phyloP scores from a whole-genome alignment of 2,329 filamentous ascomycete species.

The Apiospora kogelbergensis region DNA sequence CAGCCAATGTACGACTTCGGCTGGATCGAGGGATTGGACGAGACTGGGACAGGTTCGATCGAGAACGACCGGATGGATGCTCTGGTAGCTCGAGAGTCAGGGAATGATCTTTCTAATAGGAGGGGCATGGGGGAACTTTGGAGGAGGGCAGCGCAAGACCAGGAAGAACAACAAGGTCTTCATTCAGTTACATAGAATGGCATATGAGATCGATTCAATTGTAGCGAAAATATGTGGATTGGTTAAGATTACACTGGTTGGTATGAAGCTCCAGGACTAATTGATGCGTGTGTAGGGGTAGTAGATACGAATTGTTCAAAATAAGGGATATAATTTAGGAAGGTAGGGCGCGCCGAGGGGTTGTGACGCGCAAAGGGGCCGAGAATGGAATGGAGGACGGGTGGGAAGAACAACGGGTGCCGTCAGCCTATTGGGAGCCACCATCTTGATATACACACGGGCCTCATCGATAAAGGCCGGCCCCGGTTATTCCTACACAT shows the following conservation, averaged over 20 bases:
- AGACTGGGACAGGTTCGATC: slow-evolving; percentile 22
- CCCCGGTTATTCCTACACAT: too few species aligned
- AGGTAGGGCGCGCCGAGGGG: neutral
- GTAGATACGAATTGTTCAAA: neutral
- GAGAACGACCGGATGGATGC: slow-evolving; percentile 23
- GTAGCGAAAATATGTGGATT: neutral
- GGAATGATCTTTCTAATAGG: neutral
- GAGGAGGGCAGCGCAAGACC: slow-evolving; percentile 12
- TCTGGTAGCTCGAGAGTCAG: slow-evolving; percentile 16
- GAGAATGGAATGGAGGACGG: neutral
- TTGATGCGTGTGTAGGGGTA: neutral
- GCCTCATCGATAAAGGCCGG: too few species aligned
- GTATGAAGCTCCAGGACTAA: neutral
- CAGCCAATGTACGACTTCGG: slow-evolving; percentile 13
- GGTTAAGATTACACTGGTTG: neutral
- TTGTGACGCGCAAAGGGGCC: neutral
- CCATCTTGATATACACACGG: neutral
- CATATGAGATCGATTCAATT: too few species aligned
- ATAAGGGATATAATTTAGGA: neutral
- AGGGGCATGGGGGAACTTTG: slow-evolving; percentile 15
- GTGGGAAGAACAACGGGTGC: neutral
- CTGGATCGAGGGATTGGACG: slow-evolving; percentile 19
- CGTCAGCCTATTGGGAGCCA: neutral
- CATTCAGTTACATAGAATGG: neutral
- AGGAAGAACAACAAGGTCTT: slow-evolving; percentile 15